Evolutionary conservation across 2,329 filamentous ascomycete genomes (phyloP).

Genomic region (Lecanicillium sp.): DNA sequence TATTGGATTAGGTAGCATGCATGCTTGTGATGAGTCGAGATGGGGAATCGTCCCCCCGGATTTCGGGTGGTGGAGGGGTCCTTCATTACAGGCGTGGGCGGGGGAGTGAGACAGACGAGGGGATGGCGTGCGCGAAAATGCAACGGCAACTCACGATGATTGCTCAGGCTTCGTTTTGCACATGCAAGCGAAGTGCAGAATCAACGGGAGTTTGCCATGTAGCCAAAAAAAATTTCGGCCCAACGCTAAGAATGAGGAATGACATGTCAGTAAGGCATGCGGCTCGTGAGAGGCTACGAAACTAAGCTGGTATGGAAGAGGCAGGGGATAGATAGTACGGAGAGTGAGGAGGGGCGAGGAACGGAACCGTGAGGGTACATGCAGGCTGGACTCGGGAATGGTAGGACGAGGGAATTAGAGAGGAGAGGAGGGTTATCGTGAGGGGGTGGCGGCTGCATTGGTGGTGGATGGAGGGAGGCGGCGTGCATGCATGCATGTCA

Average conservation of each 20-base stretch:
- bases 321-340: neutral
- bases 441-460: too few species aligned
- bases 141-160: neutral
- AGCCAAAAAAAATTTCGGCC: too few species aligned
- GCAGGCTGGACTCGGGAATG: neutral
- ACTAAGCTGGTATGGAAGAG: neutral
- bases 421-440: neutral
- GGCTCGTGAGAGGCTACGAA: neutral
- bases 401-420: neutral
- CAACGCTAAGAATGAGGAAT: too few species aligned
- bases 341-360: neutral
- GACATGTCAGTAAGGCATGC: neutral
- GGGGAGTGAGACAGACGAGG: neutral
- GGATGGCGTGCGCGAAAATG: neutral
- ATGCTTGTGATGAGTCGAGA: too few species aligned
- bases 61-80: neutral
- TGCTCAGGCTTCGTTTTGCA: neutral
- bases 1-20: too few species aligned
- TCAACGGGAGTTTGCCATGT: too few species aligned
- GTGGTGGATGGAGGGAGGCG: too few species aligned
- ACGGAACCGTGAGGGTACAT: constrained; percentile 6
- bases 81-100: constrained; percentile 5
- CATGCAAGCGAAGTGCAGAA: too few species aligned
- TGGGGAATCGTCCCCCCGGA: too few species aligned
- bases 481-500: neutral